Evolutionary conservation across 306 rosid species (phyloP), one percentile per base, ranked within the genome.

Genomic region (Pachyrhizus erosus): DNA sequence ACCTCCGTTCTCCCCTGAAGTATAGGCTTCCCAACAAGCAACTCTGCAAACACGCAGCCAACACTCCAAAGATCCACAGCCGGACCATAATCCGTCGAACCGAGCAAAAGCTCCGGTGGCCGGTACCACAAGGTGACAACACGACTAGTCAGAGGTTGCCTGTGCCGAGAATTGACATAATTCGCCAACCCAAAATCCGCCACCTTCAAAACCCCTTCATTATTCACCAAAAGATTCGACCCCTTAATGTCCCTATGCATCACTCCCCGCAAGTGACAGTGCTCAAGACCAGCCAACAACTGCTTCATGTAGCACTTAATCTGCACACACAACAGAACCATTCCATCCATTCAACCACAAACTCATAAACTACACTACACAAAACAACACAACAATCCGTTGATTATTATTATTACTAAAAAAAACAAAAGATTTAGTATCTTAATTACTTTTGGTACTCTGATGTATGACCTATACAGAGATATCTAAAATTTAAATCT

Each of bases 1-100:
- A 94, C 98, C 97, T 94, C 98, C 23, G 97, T 94, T 86, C 92
- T 91, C 68, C 98, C 98, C 80, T 93, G 98, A 87, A 95, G 98
- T 61, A 95, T 86, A 40, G 97, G 98, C 77, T 88, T 95, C 77
- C 94, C 92, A 31, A 91, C 76, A 20, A 93, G 89, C 23, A 95
- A 89, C 86, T 93, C 98, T 1, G 98, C 97, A 73, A 91, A 95
- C 13, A 94, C 91, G 45, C 97, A 95, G 76, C 99, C 99, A 81
- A 95, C 92, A 77, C 98, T 93, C 98, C 98, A 94, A 5, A 94
- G 91, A 88, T 94, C 98, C 70, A 94, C 94, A 39, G 94, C 77
- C 2, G 97, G 94, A 74, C 94, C 97, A 83, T 94, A 94, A 76
- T 90, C 94, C 3, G 97, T 92, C 0, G 97, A 86, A 43, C 98